A percentile compares a stretch with the other conserved stretches of the same genome.
Conservation (phyloP, 257 asterid genomes). For the Phtheirospermum japonicum region DNA sequence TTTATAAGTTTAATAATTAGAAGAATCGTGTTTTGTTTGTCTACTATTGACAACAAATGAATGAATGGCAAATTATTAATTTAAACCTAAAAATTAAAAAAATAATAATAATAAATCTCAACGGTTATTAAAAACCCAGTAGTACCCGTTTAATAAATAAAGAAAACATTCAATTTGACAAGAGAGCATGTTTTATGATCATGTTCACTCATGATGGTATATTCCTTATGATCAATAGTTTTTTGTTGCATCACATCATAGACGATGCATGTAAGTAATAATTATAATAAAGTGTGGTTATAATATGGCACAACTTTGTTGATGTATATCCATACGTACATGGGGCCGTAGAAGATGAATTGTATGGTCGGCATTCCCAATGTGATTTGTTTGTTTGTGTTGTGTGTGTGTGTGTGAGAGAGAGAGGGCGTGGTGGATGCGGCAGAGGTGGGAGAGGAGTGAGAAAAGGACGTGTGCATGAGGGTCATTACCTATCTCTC, state of each 20-base stretch:
- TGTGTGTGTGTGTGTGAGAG: background rate
- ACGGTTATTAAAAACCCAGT: no score
- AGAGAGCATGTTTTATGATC: background rate
- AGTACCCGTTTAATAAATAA: no score
- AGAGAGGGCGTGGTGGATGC: background rate
- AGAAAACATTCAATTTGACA: background rate
- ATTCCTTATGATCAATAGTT: background rate
- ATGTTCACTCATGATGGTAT: background rate
- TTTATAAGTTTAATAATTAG: no score
- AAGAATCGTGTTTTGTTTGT: no score
- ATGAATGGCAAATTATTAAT: no score
- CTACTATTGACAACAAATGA: no score
- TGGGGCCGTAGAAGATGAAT: constrained; percentile 2
- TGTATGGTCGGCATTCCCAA: constrained; percentile 16
- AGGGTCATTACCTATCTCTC: background rate
- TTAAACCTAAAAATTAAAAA: no score
- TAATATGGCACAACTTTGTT: background rate
- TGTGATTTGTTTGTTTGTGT: background rate
- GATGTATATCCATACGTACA: background rate
- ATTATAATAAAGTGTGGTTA: background rate
- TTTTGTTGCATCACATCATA: background rate
- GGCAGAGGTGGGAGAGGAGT: constrained; percentile 17
- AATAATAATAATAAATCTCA: no score
- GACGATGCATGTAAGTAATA: no score
- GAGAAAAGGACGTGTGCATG: constrained; percentile 15